phyloP scores from a whole-genome alignment of 202 grass and related monocot species.

The Panicum virgatum region DNA sequence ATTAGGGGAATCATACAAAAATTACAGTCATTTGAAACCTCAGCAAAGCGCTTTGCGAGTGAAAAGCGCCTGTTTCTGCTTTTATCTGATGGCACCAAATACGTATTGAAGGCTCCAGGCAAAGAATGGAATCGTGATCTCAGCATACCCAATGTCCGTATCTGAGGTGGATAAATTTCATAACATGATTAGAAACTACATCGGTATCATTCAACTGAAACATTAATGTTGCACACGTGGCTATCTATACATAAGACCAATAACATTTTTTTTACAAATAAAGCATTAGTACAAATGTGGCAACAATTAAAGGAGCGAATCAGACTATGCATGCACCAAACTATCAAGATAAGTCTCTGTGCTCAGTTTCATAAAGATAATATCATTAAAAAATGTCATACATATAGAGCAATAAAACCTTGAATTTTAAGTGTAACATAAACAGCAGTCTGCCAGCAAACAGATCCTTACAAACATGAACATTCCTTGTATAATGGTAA shows the following conservation, averaged over 20 bases:
- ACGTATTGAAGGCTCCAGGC: constrained; percentile 95
- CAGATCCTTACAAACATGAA: constrained; percentile 24
- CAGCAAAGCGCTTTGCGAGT: constrained; percentile 83
- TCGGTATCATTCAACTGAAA: constrained; percentile 1
- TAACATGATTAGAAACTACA: constrained; percentile 31
- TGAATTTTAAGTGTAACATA: constrained; percentile 8
- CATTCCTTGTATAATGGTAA: constrained; percentile 30
- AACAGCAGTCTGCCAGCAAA: neutral
- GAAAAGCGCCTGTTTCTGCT: constrained; percentile 68
- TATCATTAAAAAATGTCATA: constrained; percentile 18
- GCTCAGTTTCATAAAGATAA: constrained; percentile 12
- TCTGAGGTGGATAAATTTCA: constrained; percentile 51
- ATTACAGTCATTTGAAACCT: constrained; percentile 55
- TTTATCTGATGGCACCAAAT: constrained; percentile 85
- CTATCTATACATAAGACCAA: neutral
- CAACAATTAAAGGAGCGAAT: constrained; percentile 12
- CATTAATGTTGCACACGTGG: neutral
- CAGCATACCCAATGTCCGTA: constrained; percentile 94
- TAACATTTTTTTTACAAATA: neutral
- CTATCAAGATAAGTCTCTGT: constrained; percentile 7
- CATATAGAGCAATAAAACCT: constrained; percentile 16
- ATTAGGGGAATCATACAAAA: constrained; percentile 23
- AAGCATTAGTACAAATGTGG: neutral
- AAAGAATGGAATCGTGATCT: constrained; percentile 96
- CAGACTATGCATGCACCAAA: constrained; percentile 9